A percentile compares a stretch with the other conserved stretches of the same genome.
Conservation (phyloP, 1,139 yeast genomes). For the Suhomyces taliae region DNA sequence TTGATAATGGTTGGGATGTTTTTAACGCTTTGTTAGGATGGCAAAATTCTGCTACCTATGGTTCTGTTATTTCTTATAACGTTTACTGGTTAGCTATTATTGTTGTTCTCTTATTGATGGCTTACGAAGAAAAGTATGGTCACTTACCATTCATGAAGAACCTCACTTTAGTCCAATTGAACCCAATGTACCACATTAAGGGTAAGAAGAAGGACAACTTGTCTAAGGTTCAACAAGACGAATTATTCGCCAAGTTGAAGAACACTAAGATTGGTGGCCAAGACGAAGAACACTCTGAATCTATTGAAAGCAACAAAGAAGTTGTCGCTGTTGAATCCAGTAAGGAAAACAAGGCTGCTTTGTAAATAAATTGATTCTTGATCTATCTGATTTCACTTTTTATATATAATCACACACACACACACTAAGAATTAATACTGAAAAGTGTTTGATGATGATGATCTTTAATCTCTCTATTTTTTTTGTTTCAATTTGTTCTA, state of each 20-base stretch:
- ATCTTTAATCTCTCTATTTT: background rate
- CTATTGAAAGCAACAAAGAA: slow-evolving; percentile 9
- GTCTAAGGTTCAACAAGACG: slow-evolving; percentile 19
- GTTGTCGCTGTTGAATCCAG: slow-evolving; percentile 8
- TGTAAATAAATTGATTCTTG: background rate
- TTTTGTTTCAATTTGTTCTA: background rate
- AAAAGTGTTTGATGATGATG: background rate
- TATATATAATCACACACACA: slow-evolving; percentile 12
- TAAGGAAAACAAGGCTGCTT: slow-evolving; percentile 2
- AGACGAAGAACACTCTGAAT: slow-evolving; percentile 10
- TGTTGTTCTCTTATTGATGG: slow-evolving; percentile 19
- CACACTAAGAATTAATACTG: slow-evolving; percentile 1
- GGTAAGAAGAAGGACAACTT: slow-evolving; percentile 24
- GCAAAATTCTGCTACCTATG: slow-evolving; percentile 30
- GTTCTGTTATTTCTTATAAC: slow-evolving; percentile 27
- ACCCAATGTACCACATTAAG: slow-evolving; percentile 29
- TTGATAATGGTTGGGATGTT: slow-evolving; percentile 91
- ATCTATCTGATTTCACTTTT: background rate
- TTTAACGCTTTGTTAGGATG: slow-evolving; percentile 64
- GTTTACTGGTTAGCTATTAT: slow-evolving; percentile 25
- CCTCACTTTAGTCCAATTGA: slow-evolving; percentile 20
- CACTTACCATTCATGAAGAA: slow-evolving; percentile 26
- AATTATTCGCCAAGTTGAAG: slow-evolving; percentile 22
- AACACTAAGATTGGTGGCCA: slow-evolving; percentile 13
- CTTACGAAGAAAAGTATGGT: slow-evolving; percentile 25